Base-by-base conservation (phyloP, 257 asterid species). In the Nicotiana attenuata region DNA sequence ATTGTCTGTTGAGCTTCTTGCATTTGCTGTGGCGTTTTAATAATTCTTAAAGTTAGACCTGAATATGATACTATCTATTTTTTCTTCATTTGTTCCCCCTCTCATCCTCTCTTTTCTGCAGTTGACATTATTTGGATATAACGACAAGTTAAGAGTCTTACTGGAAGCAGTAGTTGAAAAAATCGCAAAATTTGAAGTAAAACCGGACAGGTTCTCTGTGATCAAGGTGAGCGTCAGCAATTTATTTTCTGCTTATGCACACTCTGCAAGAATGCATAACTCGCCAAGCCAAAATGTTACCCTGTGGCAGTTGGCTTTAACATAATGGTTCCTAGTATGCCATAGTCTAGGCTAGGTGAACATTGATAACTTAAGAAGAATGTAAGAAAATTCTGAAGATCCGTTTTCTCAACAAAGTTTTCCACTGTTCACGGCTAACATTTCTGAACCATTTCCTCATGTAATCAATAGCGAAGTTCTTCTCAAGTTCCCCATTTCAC, bases 101-200 rank as follows among this genome's bases (percentile, higher is more conserved):
- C 78, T 65, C 65, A 61, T 81, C 66, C 82, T 60, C 76, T 83
- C 45, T 84, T 87, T 35, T 20, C 19, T 61, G 31, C 83, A 96
- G 99, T 93, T 96, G 86, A 94, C 97, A 68, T 88, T 93, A 67
- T 88, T 92, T 75, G 99, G 99, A 81, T 96, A 94, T 87, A 93
- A 90, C 83, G 91, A 96, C 91, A 96, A 96, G 88, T 89, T 96
- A 85, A 88, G 86, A 88, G 84, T 89, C 88, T 91, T 96, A 86
- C 91, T 96, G 86, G 92, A 94, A 82, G 93, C 97, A 11, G 97
- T 96, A 68, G 80, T 92, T 82, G 84, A 89, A 69, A 91, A 81
- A 82, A 90, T 96, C 26, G 97, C 94, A 35, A 88, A 86, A 1
- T 96, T 96, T 76, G 95, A 96, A 93, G 99, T 94, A 57, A 96